These are phyloP conservation scores for Hemileccinum rubropunctum DNA, from an alignment of 768 basidiomycete species.

Conservation along the genomic window DNA sequence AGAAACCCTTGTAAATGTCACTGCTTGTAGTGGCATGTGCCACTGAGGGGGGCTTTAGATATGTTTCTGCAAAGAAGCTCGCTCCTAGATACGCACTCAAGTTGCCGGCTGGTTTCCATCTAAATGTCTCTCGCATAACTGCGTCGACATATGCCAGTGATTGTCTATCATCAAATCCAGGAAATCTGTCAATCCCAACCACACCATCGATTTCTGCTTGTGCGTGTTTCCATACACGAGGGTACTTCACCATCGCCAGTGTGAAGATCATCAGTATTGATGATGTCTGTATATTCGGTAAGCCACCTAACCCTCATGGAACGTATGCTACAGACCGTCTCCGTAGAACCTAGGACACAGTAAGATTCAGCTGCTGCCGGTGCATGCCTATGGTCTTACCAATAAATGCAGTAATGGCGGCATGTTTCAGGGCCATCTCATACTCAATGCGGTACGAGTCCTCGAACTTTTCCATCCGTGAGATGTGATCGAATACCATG, in stretches of 20 bases:
- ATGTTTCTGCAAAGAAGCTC: neutral
- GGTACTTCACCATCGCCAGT: constrained; percentile 14
- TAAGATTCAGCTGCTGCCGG: neutral
- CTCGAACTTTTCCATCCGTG: constrained; percentile 16
- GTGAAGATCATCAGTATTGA: neutral
- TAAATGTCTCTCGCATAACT: constrained; percentile 14
- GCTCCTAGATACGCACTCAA: constrained; percentile 1
- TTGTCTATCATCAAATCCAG: constrained; percentile 17
- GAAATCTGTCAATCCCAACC: constrained; percentile 5
- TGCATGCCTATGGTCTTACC: constrained; percentile 1
- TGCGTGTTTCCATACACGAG: constrained; percentile 9
- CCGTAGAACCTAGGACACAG: neutral
- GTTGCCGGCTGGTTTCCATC: constrained; percentile 14
- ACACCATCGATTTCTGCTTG: constrained; percentile 10
- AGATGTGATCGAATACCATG: constrained; percentile 15
- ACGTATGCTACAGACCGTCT: constrained; percentile 5
- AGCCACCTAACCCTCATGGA: neutral
- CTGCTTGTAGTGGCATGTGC: constrained; percentile 9
- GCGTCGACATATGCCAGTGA: constrained; percentile 15
- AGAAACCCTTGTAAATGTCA: constrained; percentile 15
- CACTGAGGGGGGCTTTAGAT: neutral
- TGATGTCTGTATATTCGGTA: constrained; percentile 5
- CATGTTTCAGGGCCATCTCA: constrained; percentile 3
- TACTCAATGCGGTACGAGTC: neutral
- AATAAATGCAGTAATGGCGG: constrained; percentile 11